A percentile compares a stretch with the other conserved stretches of the same genome.
Conservation (phyloP, 768 basidiomycete genomes). For the Bullera alba region DNA sequence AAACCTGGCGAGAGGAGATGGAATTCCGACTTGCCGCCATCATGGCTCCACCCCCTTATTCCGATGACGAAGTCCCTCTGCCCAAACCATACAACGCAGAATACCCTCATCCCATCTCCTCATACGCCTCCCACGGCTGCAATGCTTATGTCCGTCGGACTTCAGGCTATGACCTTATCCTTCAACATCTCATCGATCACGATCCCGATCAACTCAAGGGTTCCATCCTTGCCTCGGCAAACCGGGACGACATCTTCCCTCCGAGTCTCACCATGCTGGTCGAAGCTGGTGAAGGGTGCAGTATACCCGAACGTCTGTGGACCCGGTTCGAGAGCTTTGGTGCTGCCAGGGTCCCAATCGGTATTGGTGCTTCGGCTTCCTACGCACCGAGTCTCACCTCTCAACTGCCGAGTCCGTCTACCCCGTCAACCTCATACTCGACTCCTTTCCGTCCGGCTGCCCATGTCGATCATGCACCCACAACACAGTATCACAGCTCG, state of each 20-base stretch:
- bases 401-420: background rate
- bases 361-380: background rate
- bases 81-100: slow-evolving; percentile 34
- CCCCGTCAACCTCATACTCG: background rate
- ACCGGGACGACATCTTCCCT: slow-evolving; percentile 11
- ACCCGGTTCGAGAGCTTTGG: slow-evolving; percentile 21
- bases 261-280: slow-evolving; percentile 16
- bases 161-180: slow-evolving; percentile 16
- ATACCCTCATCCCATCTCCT: slow-evolving; percentile 37
- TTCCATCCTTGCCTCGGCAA: slow-evolving; percentile 21
- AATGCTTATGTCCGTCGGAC: slow-evolving; percentile 17
- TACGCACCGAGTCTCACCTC: background rate
- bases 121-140: slow-evolving; percentile 35
- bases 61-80: slow-evolving; percentile 22
- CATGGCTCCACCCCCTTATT: slow-evolving; percentile 19
- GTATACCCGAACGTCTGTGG: slow-evolving; percentile 33
- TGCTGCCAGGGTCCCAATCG: slow-evolving; percentile 6
- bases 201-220: slow-evolving; percentile 23
- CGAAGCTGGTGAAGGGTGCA: slow-evolving; percentile 23
- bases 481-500: no score
- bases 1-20: slow-evolving; percentile 10
- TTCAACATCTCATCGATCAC: slow-evolving; percentile 9
- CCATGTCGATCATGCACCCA: no score
- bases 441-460: background rate
- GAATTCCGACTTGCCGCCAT: slow-evolving; percentile 28